phyloP scores from a whole-genome alignment of 495 filamentous ascomycete genomes.

The Aspergillus ellipticus region DNA sequence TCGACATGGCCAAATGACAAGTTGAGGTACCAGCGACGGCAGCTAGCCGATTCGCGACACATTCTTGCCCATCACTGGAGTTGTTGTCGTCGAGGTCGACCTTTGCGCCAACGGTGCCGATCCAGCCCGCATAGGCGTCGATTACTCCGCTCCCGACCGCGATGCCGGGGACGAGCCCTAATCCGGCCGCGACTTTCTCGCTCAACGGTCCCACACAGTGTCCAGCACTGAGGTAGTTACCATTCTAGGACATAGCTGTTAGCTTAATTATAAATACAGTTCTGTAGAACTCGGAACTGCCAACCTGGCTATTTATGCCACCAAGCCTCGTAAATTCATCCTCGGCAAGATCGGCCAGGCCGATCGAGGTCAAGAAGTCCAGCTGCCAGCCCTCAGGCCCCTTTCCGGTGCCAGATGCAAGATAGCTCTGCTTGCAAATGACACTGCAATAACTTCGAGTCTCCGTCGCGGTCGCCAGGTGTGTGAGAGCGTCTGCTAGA shows the following conservation, averaged over 20 bases:
- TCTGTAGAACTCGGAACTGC: too few relatives aligned
- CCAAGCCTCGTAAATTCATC: constrained; percentile 88
- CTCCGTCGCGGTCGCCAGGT: constrained; percentile 87
- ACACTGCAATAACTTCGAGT: constrained; percentile 85
- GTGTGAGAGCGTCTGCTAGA: constrained; percentile 82
- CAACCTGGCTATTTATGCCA: constrained; percentile 86
- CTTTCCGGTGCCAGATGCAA: constrained; percentile 92
- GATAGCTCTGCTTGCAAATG: constrained; percentile 91
- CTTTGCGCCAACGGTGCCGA: constrained; percentile 92
- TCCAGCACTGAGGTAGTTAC: constrained; percentile 79
- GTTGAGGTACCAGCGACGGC: constrained; percentile 96
- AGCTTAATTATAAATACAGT: too few relatives aligned
- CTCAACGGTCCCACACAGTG: constrained; percentile 80
- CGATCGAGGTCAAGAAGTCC: constrained; percentile 81
- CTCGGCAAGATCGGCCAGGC: constrained; percentile 71
- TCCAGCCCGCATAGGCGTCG: constrained; percentile 96
- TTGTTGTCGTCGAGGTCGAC: constrained; percentile 61
- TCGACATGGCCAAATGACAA: constrained; percentile 93
- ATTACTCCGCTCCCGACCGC: constrained; percentile 94
- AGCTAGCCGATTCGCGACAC: constrained; percentile 85
- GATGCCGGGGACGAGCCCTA: constrained; percentile 79
- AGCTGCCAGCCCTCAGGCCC: constrained; percentile 97
- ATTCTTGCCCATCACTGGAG: constrained; percentile 70
- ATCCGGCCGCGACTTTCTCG: constrained; percentile 72
- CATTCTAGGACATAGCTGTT: constrained; percentile 77